Conservation (phyloP, 768 basidiomycete species). For the Kwoniella pini region DNA sequence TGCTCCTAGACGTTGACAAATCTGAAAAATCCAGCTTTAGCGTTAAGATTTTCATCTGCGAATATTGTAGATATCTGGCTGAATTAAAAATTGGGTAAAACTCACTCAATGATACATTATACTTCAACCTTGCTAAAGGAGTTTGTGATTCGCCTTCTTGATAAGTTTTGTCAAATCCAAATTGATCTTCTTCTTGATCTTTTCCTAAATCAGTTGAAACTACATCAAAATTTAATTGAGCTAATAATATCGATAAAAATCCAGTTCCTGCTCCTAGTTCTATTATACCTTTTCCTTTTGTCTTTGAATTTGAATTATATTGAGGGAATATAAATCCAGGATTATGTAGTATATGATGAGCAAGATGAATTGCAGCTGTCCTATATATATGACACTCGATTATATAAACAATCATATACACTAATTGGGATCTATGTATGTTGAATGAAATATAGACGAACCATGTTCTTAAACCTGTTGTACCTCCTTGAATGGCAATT, state of each 20-base stretch:
- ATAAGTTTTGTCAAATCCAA: too few species aligned
- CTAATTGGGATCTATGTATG: background rate
- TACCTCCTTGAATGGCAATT: conserved; percentile 49
- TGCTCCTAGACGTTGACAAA: too few species aligned
- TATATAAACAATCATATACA: background rate
- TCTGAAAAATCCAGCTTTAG: background rate
- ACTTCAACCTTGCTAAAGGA: conserved; percentile 12
- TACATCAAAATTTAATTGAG: conserved; percentile 34
- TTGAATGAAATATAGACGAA: conserved; percentile 5
- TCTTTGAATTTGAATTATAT: too few species aligned
- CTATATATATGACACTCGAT: conserved; percentile 7
- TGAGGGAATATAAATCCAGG: background rate
- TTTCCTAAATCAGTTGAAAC: conserved; percentile 41
- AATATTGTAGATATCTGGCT: too few species aligned
- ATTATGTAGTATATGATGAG: conserved; percentile 36
- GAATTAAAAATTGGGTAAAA: too few species aligned
- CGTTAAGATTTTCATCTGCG: too few species aligned
- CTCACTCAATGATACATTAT: conserved; percentile 41
- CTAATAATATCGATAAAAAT: conserved; percentile 46
- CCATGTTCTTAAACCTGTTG: conserved; percentile 54
- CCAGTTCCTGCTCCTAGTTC: conserved; percentile 53
- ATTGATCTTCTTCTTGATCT: background rate
- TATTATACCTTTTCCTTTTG: conserved; percentile 12
- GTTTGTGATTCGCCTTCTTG: conserved; percentile 1
- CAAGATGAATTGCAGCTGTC: conserved; percentile 45